Evolutionary conservation across 2,329 filamentous ascomycete genomes (phyloP), one percentile per base, ranked within the genome.

Genomic region (Pseudogymnoascus sp.): DNA sequence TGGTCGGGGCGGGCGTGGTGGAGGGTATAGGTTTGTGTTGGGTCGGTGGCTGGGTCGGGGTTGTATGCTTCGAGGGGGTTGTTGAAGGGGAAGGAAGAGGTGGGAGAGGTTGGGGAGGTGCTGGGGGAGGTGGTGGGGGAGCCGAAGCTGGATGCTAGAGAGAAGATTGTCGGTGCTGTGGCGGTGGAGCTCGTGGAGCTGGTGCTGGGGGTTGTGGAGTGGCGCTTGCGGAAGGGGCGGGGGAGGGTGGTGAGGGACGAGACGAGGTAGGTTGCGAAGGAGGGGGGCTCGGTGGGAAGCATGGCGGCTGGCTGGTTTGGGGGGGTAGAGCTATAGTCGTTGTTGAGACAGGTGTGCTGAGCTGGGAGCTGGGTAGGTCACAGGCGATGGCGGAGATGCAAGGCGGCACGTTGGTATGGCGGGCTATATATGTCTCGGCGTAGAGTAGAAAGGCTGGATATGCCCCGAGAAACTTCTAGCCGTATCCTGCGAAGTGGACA

Each of bases 1-100:
- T 82, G 85, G 69, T 84, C 79, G 4, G 83, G 82, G 0, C 78
- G 76, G 24, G 73, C 72, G 64, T 78, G 79, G 16, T 75, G 68
- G 6, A 86, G 74, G 14, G 47, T 62, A 40, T 29, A 26, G 21
- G 37, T 8, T 44, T 42, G 16, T 59, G 14, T 21, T 50, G 47
- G 26, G 26, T 56, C 47, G 11, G 47, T 19, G n/a, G 11, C 14
- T 19, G 26, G 2, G 26, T 56, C 2, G 26, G 26, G n/a, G 26
- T 33, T n/a, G 47, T 31, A 56, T 26, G 4, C 13, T 8, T 10
- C n/a, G 8, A n/a, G 26, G 10, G n/a, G n/a, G 47, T 16, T 7
- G 10, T 10, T 33, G 29, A 56, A 33, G 14, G 26, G 16, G 26
- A 26, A 33, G 0, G 47, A 14, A n/a, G 47, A 33, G 29, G 10